A percentile compares a stretch with the other conserved stretches of the same genome.
Conservation (phyloP, 495 filamentous ascomycete genomes). For the Thermothielavioides terrestris region DNA sequence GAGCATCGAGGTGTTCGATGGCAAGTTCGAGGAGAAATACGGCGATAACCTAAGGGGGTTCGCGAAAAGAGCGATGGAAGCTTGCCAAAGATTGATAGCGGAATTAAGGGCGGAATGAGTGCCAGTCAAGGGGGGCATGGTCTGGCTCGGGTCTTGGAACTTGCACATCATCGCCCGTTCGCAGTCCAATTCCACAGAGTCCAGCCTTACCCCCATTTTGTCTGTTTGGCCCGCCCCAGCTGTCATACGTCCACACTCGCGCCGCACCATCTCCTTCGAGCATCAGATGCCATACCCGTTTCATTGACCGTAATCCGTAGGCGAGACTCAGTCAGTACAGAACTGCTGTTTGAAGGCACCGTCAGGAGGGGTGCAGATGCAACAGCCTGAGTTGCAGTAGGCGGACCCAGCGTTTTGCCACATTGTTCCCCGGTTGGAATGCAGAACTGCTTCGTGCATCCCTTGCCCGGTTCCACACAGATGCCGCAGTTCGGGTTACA, state of each 20-base stretch:
- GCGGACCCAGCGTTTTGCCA: background rate
- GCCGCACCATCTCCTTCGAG: no score
- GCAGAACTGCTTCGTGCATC: conserved; percentile 19
- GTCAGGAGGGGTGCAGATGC: conserved; percentile 10
- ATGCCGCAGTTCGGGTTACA: conserved; percentile 22
- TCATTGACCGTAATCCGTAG: background rate
- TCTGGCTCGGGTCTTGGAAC: no score
- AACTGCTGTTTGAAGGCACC: conserved; percentile 1
- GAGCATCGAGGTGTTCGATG: conserved; percentile 70
- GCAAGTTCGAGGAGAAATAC: conserved; percentile 47
- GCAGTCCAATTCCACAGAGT: no score
- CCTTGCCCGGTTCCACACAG: conserved; percentile 11
- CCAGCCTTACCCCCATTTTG: no score
- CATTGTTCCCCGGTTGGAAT: conserved; percentile 1
- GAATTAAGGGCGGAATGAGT: no score
- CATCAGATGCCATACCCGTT: no score
- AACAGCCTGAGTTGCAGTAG: conserved; percentile 13
- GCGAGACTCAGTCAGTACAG: background rate
- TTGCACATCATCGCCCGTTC: no score
- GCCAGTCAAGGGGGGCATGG: no score
- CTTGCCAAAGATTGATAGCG: conserved; percentile 42
- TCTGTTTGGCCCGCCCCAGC: no score
- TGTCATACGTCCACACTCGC: no score
- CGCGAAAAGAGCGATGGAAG: conserved; percentile 52
- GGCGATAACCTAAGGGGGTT: conserved; percentile 45